Evolutionary conservation across 805 yeast species (phyloP).

Genomic region (Metschnikowia gruessii): DNA sequence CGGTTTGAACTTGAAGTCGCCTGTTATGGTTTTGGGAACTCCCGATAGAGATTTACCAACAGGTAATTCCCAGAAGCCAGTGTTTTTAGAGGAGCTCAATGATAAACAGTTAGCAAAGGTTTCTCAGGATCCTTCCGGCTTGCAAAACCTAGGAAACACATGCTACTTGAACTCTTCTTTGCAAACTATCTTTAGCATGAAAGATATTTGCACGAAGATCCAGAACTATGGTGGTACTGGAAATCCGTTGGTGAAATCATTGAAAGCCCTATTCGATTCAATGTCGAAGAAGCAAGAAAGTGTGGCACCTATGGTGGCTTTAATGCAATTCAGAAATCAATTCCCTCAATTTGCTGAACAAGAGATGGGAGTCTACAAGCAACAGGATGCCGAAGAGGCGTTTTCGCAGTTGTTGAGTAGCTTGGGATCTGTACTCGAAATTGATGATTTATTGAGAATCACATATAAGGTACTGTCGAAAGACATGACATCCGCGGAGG

Average conservation of each 20-base stretch:
- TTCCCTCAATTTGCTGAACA: slow-evolving; percentile 91
- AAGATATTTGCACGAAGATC: slow-evolving; percentile 38
- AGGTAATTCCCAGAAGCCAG: slow-evolving; percentile 52
- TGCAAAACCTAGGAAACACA: slow-evolving; percentile 70
- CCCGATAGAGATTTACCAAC: slow-evolving; percentile 62
- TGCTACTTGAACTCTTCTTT: slow-evolving; percentile 73
- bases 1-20: slow-evolving; percentile 60
- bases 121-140: slow-evolving; percentile 57
- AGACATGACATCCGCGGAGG: slow-evolving; percentile 51
- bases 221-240: slow-evolving; percentile 11
- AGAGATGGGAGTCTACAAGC: slow-evolving; percentile 73
- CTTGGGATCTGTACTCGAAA: slow-evolving; percentile 46
- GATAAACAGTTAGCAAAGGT: slow-evolving; percentile 39
- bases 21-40: slow-evolving; percentile 88
- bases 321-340: slow-evolving; percentile 59
- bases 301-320: slow-evolving; percentile 67
- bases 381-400: slow-evolving; percentile 98
- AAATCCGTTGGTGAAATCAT: slow-evolving; percentile 28
- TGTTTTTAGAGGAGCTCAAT: slow-evolving; percentile 68
- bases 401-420: slow-evolving; percentile 71
- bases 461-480: slow-evolving; percentile 60
- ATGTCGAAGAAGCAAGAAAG: slow-evolving; percentile 44
- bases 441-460: slow-evolving; percentile 61
- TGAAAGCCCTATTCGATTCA: slow-evolving; percentile 45
- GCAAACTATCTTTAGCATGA: slow-evolving; percentile 50